phyloP scores from a whole-genome alignment of 352 stramenopile species.

The Thraustochytrium aureum region DNA sequence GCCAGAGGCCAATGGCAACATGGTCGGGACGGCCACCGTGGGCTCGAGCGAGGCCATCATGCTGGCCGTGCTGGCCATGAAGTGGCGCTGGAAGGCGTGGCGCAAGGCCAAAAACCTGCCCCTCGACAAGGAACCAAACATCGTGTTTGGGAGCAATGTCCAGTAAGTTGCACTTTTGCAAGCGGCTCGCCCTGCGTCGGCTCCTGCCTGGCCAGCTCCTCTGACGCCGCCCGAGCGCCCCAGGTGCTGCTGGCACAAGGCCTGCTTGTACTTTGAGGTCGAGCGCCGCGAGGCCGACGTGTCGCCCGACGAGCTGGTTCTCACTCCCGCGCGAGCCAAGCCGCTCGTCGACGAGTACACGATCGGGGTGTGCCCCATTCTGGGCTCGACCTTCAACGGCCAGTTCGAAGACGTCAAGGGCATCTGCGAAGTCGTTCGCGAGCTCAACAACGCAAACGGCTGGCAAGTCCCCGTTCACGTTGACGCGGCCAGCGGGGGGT shows the following conservation, averaged over 20 bases:
- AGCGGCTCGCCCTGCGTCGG: not conserved
- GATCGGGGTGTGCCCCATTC: slow-evolving; percentile 82
- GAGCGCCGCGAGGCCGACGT: slow-evolving; percentile 80
- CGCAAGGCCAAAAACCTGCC: slow-evolving; percentile 70
- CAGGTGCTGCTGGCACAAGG: slow-evolving; percentile 91
- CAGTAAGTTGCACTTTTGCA: slow-evolving; percentile 53
- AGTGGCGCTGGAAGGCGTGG: slow-evolving; percentile 81
- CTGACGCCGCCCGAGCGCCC: not conserved
- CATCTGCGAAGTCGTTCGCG: slow-evolving; percentile 79
- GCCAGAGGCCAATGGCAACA: slow-evolving; percentile 63
- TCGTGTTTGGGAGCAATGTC: slow-evolving; percentile 86
- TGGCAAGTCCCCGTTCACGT: slow-evolving; percentile 83
- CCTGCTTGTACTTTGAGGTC: slow-evolving; percentile 92
- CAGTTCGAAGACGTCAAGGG: slow-evolving; percentile 86
- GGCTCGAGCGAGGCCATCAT: slow-evolving; percentile 88
- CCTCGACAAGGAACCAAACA: slow-evolving; percentile 77
- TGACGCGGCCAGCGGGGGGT: slow-evolving; percentile 81
- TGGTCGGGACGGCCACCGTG: slow-evolving; percentile 79
- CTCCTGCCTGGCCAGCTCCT: not conserved
- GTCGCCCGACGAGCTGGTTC: slow-evolving; percentile 73
- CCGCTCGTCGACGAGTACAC: slow-evolving; percentile 85
- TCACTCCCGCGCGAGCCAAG: slow-evolving; percentile 72
- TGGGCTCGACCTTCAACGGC: slow-evolving; percentile 88
- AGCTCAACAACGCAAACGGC: slow-evolving; percentile 74
- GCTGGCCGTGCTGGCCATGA: slow-evolving; percentile 81